A percentile compares a stretch with the other conserved stretches of the same genome.
phyloP scores from a whole-genome alignment of 2,329 filamentous ascomycete species.

The Penicillium oxalicum region DNA sequence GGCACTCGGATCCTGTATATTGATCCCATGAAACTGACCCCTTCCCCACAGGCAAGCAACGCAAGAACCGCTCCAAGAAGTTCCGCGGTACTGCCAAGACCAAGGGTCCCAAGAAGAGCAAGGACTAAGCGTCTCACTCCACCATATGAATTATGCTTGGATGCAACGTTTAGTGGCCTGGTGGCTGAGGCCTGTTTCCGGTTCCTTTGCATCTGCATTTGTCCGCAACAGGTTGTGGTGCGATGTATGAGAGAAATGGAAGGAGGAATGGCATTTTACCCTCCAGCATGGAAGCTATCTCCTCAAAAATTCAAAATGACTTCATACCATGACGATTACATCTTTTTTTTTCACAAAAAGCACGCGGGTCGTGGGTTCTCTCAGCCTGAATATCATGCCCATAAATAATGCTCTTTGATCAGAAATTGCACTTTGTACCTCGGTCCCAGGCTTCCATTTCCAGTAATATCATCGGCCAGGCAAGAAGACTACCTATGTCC shows the following conservation, averaged over 20 bases:
- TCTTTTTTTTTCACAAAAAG: neutral
- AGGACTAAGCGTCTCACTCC: conserved; percentile 56
- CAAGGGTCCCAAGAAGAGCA: conserved; percentile 94
- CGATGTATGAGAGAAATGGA: conserved; percentile 6
- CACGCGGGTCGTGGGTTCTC: conserved; percentile 1
- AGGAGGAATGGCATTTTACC: conserved; percentile 1
- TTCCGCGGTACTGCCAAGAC: conserved; percentile 96
- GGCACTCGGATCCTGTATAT: conserved; percentile 1
- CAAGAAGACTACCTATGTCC: too few relatives aligned
- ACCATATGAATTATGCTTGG: conserved; percentile 15
- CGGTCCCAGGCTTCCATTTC: too few relatives aligned
- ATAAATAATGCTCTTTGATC: too few relatives aligned
- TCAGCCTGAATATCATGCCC: too few relatives aligned
- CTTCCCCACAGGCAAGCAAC: conserved; percentile 83
- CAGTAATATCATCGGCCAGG: too few relatives aligned
- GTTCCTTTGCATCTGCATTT: conserved; percentile 7
- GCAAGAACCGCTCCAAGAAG: conserved; percentile 99
- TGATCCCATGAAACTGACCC: conserved; percentile 7
- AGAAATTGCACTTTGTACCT: too few relatives aligned
- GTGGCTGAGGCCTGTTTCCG: conserved; percentile 19
- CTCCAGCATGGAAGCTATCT: conserved; percentile 3
- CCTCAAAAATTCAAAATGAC: neutral
- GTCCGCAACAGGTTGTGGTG: conserved; percentile 6
- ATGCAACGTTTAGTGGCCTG: conserved; percentile 25
- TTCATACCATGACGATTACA: conserved; percentile 1